Percentiles rank a stretch among this genome's conserved stretches.
phyloP scores from a whole-genome alignment of 768 basidiomycete species.

The Pulveroboletus sp. region DNA sequence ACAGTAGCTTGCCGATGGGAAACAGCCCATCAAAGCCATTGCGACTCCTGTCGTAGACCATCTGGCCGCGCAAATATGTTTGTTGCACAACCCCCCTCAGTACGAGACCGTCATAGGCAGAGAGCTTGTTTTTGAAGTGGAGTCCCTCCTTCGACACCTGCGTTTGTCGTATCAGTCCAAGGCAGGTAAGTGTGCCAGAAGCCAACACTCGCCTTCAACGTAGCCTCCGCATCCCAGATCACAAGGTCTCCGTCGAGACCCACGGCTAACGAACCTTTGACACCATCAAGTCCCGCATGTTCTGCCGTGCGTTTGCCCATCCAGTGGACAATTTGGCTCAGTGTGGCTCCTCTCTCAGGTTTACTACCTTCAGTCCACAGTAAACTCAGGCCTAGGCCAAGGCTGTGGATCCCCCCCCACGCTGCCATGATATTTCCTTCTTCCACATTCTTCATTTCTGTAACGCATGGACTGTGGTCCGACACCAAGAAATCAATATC shows the following conservation, averaged over 20 bases:
- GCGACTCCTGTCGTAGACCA: conserved; percentile 52
- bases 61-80: conserved; percentile 73
- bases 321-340: conserved; percentile 72
- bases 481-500: conserved; percentile 91
- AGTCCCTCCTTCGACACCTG: conserved; percentile 72
- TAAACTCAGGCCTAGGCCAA: conserved; percentile 85
- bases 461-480: conserved; percentile 90
- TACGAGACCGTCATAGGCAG: conserved; percentile 76
- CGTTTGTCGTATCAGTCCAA: conserved; percentile 2
- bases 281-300: conserved; percentile 65
- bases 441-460: conserved; percentile 72
- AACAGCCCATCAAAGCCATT: conserved; percentile 33
- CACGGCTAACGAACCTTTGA: conserved; percentile 67
- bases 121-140: conserved; percentile 91
- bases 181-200: not conserved
- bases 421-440: conserved; percentile 81
- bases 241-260: conserved; percentile 87
- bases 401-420: conserved; percentile 92
- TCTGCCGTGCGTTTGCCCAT: conserved; percentile 65
- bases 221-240: conserved; percentile 66
- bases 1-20: conserved; percentile 35
- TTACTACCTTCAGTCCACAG: conserved; percentile 81
- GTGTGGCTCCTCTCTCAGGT: conserved; percentile 43
- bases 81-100: conserved; percentile 69
- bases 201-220: conserved; percentile 34